Base-by-base conservation (phyloP, 2,329 filamentous ascomycete species). In the Tolypocladium pustulatum region DNA sequence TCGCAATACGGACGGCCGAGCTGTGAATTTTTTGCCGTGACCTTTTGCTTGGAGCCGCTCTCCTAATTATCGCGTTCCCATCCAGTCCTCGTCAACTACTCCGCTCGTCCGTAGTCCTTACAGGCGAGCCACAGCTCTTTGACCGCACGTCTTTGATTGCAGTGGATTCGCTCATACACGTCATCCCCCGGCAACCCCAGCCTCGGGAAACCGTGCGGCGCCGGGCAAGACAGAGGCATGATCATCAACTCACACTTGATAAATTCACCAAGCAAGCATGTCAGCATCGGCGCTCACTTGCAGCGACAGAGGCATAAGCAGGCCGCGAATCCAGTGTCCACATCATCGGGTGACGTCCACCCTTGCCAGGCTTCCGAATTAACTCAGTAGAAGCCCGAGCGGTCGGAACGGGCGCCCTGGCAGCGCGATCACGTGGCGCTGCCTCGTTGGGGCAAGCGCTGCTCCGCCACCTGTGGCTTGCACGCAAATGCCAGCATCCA, bases 261-360 rank as follows among this genome's bases (percentile, higher is more conserved):
- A 15, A n/a, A n/a, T n/a, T 32, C 20, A 13, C 30, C 20, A 22
- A 34, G 49, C 30, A 52, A 15, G 20, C 30, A 34, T 3, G 49
- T 32, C 27, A 32, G 30, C 49, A 20, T 32, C 8, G 1, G 17
- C 25, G 2, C 15, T 20, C 46, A 51, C 25, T 32, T n/a, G 34
- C 34, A 37, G 51, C 49, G 8, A 15, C 46, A 30, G 22, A 4
- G 1, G 22, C 36, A 38, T 25, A 51, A 3, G 15, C 43, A 49
- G 13, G 7, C 25, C 15, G 43, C 43, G 46, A 34, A 52, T n/a
- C 17, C 46, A 20, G 10, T n/a, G 30, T 53, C 49, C 49, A 53
- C 36, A 61, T 62, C 61, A 62, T 61, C 52, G 37, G 60, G 49
- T 62, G 61, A 62, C 61, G 61, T 61, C 53, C 25, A 32, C 59